Conservation (phyloP, 495 filamentous ascomycete genomes). For the Jackrogersella minutella region DNA sequence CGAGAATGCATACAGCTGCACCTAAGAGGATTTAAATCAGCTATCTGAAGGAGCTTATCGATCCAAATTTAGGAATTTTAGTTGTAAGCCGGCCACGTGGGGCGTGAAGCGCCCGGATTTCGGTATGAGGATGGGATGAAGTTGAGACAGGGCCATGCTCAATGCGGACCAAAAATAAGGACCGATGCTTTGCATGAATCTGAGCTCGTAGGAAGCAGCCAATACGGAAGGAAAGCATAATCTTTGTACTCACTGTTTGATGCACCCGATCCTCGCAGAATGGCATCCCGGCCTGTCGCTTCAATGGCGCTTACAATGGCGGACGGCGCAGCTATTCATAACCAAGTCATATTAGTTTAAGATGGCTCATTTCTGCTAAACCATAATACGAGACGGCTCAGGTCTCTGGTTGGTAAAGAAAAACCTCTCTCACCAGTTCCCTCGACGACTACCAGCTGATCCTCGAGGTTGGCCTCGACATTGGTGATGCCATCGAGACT, state of each 20-base stretch:
- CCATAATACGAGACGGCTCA: background rate
- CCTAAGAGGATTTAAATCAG: constrained; percentile 56
- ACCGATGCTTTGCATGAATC: constrained; percentile 22
- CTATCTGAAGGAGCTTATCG: constrained; percentile 6
- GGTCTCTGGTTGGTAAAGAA: background rate
- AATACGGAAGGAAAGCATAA: constrained; percentile 8
- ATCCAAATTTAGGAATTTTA: constrained; percentile 11
- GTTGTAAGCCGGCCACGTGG: background rate
- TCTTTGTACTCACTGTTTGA: constrained; percentile 74
- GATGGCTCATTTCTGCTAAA: background rate
- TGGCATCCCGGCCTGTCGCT: constrained; percentile 88
- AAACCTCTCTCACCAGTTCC: constrained; percentile 65
- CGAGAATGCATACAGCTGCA: constrained; percentile 95
- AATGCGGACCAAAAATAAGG: constrained; percentile 21
- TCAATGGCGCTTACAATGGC: constrained; percentile 89
- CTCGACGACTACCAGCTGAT: constrained; percentile 73
- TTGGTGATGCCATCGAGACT: constrained; percentile 76
- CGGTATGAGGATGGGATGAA: constrained; percentile 10
- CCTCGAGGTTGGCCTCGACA: constrained; percentile 68
- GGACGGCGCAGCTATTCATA: constrained; percentile 74
- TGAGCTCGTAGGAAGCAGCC: background rate
- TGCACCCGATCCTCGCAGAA: constrained; percentile 86
- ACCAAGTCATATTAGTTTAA: constrained; percentile 1
- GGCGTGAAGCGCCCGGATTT: constrained; percentile 11
- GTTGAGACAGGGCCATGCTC: constrained; percentile 2